Conservation (phyloP, 2,329 filamentous ascomycete species). For the Pseudopyricularia javanii region DNA sequence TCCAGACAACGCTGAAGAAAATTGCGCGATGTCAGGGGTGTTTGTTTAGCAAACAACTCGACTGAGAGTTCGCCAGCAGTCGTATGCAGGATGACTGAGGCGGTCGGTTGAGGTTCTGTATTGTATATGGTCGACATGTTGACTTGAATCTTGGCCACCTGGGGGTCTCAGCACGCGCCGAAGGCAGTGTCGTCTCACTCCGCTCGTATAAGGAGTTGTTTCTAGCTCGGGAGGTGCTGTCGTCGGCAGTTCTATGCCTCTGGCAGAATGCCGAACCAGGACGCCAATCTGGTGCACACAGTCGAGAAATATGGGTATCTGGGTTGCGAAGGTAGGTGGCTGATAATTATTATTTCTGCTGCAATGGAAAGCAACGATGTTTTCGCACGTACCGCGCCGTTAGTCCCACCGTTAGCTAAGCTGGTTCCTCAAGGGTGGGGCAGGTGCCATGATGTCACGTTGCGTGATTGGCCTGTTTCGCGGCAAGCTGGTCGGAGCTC, state of each 20-base stretch:
- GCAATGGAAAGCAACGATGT: background rate
- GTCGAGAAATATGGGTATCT: no score
- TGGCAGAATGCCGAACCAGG: no score
- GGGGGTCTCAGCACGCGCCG: background rate
- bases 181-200: no score
- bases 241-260: no score
- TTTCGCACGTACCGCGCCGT: background rate
- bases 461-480: constrained; percentile 1
- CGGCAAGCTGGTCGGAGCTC: constrained; percentile 2
- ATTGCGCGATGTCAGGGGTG: constrained; percentile 82
- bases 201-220: no score
- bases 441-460: constrained; percentile 1
- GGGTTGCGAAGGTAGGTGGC: no score
- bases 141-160: background rate
- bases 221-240: no score
- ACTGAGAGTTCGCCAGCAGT: constrained; percentile 80
- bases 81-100: constrained; percentile 81
- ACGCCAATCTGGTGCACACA: no score
- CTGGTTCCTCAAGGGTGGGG: background rate
- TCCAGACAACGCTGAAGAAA: constrained; percentile 93
- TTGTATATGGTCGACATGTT: constrained; percentile 84
- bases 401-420: background rate
- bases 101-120: constrained; percentile 87
- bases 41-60: constrained; percentile 91
- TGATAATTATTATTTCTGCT: no score